Evolutionary conservation across 2,329 filamentous ascomycete species (phyloP).

Genomic region (Aspergillus tanneri): DNA sequence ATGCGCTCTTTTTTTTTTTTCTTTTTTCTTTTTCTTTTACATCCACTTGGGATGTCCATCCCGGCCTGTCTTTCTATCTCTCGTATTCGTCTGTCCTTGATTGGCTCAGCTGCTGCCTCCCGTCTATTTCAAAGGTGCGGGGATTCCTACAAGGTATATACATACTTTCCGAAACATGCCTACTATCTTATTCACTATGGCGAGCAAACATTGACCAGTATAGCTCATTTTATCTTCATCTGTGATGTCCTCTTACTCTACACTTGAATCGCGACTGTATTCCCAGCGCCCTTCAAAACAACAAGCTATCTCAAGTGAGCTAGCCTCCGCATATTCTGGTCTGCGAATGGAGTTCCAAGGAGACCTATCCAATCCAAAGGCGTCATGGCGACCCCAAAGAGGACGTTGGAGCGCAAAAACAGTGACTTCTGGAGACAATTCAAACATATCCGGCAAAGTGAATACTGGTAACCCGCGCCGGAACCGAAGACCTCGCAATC

Average conservation of each 20-base stretch:
- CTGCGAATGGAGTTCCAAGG: conserved; percentile 10
- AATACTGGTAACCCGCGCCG: neutral
- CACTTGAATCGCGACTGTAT: neutral
- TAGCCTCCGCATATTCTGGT: neutral
- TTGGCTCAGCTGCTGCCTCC: neutral
- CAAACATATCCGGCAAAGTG: neutral
- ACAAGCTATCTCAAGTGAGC: neutral
- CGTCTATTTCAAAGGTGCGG: conserved; percentile 15
- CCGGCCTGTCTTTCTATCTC: neutral
- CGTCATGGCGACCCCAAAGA: conserved; percentile 21
- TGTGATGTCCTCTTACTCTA: neutral
- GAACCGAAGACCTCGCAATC: conserved; percentile 5
- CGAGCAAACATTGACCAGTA: neutral
- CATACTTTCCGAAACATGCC: neutral
- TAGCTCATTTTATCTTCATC: neutral
- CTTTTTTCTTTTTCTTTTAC: neutral
- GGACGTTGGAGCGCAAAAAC: conserved; percentile 20
- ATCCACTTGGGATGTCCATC: conserved; percentile 7
- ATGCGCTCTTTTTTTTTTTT: neutral
- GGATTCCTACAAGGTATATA: conserved; percentile 17
- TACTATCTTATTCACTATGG: neutral
- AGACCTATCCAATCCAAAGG: conserved; percentile 2
- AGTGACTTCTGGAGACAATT: conserved; percentile 1
- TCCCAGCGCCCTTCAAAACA: neutral
- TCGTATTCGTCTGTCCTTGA: neutral